phyloP scores from a whole-genome alignment of 2,329 filamentous ascomycete species.

The Fusarium nodosum region DNA sequence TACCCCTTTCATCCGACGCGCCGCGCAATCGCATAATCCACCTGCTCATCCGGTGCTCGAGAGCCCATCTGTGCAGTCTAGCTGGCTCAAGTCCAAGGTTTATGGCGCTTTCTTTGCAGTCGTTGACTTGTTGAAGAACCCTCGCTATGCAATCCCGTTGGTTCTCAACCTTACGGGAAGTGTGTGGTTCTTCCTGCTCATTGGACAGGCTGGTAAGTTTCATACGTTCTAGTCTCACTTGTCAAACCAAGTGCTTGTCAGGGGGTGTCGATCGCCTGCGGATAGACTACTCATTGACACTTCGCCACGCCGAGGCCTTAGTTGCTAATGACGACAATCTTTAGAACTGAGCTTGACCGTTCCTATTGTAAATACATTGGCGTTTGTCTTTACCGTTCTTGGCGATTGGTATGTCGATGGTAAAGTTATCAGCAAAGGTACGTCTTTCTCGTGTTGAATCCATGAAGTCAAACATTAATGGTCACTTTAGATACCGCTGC shows the following conservation, averaged over 20 bases:
- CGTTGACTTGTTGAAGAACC: slow-evolving; percentile 81
- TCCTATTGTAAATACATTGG: slow-evolving; percentile 92
- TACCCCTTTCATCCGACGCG: slow-evolving; percentile 90
- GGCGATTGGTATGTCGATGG: slow-evolving; percentile 96
- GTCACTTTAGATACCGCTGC: slow-evolving; percentile 77
- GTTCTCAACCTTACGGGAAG: slow-evolving; percentile 92
- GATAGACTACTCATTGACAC: slow-evolving; percentile 31
- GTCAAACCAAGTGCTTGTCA: slow-evolving; percentile 17
- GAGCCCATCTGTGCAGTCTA: slow-evolving; percentile 64
- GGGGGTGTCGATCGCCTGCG: slow-evolving; percentile 31
- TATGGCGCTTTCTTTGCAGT: slow-evolving; percentile 80
- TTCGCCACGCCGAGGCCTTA: slow-evolving; percentile 23
- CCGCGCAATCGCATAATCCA: slow-evolving; percentile 80
- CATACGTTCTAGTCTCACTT: slow-evolving; percentile 17
- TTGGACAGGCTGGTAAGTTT: slow-evolving; percentile 86
- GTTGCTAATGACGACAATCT: slow-evolving; percentile 32
- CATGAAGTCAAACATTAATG: background rate
- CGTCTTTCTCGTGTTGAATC: background rate
- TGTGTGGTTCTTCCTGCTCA: slow-evolving; percentile 95
- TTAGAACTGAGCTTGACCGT: slow-evolving; percentile 92
- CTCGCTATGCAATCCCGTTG: slow-evolving; percentile 86
- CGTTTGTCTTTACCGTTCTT: slow-evolving; percentile 94
- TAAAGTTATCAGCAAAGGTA: slow-evolving; percentile 88
- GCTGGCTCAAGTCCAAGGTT: slow-evolving; percentile 73
- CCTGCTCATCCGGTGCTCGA: slow-evolving; percentile 69